Base-by-base conservation (phyloP, 257 asterid genomes). In the Verbascum thapsus region DNA sequence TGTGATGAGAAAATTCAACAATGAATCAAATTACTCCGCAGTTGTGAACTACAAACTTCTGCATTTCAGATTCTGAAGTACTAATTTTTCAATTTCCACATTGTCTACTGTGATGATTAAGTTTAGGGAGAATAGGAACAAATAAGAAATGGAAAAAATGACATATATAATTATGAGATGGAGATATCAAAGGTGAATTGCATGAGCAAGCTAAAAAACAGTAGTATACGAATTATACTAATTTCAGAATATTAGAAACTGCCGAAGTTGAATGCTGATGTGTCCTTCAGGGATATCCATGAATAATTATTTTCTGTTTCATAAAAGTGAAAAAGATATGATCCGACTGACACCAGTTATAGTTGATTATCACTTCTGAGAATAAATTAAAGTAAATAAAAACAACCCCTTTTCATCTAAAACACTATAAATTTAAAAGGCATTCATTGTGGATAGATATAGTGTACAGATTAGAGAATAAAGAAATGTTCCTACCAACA, bases 401-500 rank as follows among this genome's bases (percentile, higher is more conserved):
- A 23, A 16, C 15, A 11, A 3, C 4, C n/a, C 30, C 6, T 34
- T 22, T 16, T 20, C 23, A 52, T n/a, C 52, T 12, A 18, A 23
- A 40, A 45, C 7, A 10, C 9, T 18, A 11, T 32, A 15, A 40
- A 37, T 38, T 22, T 6, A 57, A 44, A 16, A 19, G 42, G 9
- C 26, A 40, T 18, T 15, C 26, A 35, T 42, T 17, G 10, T 20
- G 39, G 40, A 44, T 7, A 12, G 15, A 47, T 43, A 20, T n/a
- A n/a, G 42, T 32, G 17, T 5, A 59, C 53, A 6, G 49, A 26
- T 10, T 17, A 43, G n/a, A n/a, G 70, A 53, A 5, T 0, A 43
- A 58, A 65, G 35, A 42, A 69, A 69, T 45, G 41, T 23, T 6
- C 97, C n/a, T 77, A 94, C 99, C 99, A 52, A 94, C 98, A 59